Percentiles rank a stretch among this genome's conserved stretches.
Evolutionary conservation across 2,329 filamentous ascomycete species (phyloP).

Genomic region (Sclerotinia subarctica): DNA sequence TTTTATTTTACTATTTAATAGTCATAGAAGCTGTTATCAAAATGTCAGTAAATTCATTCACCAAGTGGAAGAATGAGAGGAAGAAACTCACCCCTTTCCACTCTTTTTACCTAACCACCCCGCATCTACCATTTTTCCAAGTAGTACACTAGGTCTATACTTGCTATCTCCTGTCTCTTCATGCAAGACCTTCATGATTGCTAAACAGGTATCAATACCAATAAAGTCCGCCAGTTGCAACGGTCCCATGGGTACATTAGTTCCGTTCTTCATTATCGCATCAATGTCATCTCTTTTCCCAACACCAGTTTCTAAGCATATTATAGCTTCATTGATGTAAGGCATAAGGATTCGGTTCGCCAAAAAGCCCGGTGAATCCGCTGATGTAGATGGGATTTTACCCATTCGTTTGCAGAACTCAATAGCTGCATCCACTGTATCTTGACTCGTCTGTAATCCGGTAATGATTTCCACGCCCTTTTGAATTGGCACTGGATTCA

Average conservation of each 20-base stretch:
- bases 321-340: constrained; percentile 97
- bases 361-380: constrained; percentile 89
- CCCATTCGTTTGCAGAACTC: constrained; percentile 89
- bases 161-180: constrained; percentile 92
- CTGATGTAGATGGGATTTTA: constrained; percentile 83
- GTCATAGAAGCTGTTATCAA: constrained; percentile 36
- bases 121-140: constrained; percentile 95
- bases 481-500: constrained; percentile 97
- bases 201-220: constrained; percentile 89
- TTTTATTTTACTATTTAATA: constrained; percentile 28
- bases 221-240: constrained; percentile 95
- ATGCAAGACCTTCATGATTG: constrained; percentile 95
- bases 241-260: constrained; percentile 97
- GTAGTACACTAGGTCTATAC: constrained; percentile 82
- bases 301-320: constrained; percentile 91
- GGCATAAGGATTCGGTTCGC: constrained; percentile 98
- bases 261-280: constrained; percentile 98
- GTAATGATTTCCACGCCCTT: constrained; percentile 98
- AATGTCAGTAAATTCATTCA: constrained; percentile 25
- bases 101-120: constrained; percentile 98
- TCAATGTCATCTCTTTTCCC: constrained; percentile 90
- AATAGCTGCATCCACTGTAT: constrained; percentile 77
- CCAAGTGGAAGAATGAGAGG: background rate
- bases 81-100: constrained; percentile 65
- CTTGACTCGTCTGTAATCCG: constrained; percentile 82